These are phyloP conservation scores for Penicillium cinerascens DNA, from an alignment of 495 filamentous ascomycete genomes.

Conservation along the genomic window DNA sequence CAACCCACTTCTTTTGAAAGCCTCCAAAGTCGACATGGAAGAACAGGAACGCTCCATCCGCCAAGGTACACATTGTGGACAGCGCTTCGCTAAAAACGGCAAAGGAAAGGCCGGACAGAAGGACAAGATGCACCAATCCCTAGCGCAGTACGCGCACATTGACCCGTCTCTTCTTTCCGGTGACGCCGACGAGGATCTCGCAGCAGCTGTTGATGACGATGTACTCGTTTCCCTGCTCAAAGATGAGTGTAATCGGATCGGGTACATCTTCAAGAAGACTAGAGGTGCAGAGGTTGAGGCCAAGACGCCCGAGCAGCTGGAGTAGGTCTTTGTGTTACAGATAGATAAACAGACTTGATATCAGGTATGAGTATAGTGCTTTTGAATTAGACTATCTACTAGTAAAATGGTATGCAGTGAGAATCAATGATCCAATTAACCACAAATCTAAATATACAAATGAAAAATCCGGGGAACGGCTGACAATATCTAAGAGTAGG, in stretches of 20 bases:
- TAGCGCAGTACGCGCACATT: constrained; percentile 68
- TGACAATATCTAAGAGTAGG: constrained; percentile 6
- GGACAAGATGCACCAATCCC: constrained; percentile 50
- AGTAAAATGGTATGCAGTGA: neutral
- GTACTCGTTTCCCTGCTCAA: constrained; percentile 57
- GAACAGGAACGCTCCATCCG: constrained; percentile 53
- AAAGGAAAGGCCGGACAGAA: constrained; percentile 20
- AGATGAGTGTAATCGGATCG: constrained; percentile 57
- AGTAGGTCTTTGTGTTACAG: neutral
- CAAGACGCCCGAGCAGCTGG: neutral
- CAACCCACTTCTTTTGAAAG: constrained; percentile 48
- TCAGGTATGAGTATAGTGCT: neutral
- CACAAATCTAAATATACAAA: constrained; percentile 17
- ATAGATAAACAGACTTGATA: neutral
- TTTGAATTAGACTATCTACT: neutral
- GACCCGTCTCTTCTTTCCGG: constrained; percentile 45
- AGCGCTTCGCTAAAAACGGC: constrained; percentile 3
- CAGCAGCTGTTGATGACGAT: constrained; percentile 53
- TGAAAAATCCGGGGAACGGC: constrained; percentile 8
- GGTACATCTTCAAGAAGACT: constrained; percentile 67
- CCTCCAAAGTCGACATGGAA: constrained; percentile 59
- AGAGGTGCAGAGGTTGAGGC: constrained; percentile 25
- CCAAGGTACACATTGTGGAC: constrained; percentile 23
- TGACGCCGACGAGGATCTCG: constrained; percentile 22
- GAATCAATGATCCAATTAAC: neutral